Conservation (phyloP, 2,329 filamentous ascomycete species). For the Fusarium sp. region DNA sequence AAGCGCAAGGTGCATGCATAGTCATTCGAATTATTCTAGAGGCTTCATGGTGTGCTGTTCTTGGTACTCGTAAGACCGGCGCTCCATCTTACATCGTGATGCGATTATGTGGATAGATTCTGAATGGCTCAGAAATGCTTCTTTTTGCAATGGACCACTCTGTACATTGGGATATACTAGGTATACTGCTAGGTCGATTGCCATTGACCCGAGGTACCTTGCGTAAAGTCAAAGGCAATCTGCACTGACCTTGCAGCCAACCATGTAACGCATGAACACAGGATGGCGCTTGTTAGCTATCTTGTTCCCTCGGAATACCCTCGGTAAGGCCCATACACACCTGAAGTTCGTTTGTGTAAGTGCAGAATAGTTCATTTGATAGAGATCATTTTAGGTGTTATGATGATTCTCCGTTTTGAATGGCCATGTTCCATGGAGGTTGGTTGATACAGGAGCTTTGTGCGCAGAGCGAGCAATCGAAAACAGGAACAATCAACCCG, state of each 20-base stretch:
- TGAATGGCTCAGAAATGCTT: not conserved
- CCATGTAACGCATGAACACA: not conserved
- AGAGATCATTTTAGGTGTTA: accelerated
- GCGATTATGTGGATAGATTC: not conserved
- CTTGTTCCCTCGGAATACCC: not conserved
- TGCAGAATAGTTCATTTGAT: not conserved
- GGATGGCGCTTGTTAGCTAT: not conserved
- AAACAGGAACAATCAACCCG: not conserved
- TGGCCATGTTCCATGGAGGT: not conserved
- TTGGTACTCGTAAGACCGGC: too few species aligned
- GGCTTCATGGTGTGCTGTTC: too few species aligned
- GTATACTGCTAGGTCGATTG: not conserved
- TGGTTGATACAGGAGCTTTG: not conserved
- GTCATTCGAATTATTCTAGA: not conserved
- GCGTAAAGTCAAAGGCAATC: not conserved
- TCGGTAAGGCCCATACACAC: not conserved
- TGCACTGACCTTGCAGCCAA: not conserved
- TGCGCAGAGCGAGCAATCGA: not conserved
- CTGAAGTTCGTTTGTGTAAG: accelerated
- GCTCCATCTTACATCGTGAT: too few species aligned
- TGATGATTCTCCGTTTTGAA: accelerated
- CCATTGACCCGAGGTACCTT: not conserved
- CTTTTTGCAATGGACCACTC: not conserved
- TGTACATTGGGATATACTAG: accelerated
- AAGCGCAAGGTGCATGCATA: accelerated